A percentile compares a stretch with the other conserved stretches of the same genome.
phyloP scores from a whole-genome alignment of 495 filamentous ascomycete genomes.

The Copromyces sp. region DNA sequence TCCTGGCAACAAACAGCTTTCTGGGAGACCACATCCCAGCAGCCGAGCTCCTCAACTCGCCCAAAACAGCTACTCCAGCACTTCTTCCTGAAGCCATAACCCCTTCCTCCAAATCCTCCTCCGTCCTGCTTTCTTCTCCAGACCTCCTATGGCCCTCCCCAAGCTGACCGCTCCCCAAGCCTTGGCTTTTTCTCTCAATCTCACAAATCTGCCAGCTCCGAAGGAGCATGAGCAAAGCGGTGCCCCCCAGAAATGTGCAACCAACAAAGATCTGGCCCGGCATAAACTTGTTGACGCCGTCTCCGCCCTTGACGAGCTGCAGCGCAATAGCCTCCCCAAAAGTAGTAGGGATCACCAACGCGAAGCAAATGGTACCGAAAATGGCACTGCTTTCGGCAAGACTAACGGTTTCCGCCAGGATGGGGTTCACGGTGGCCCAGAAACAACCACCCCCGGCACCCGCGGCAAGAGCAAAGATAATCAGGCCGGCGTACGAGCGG shows the following conservation, averaged over 20 bases:
- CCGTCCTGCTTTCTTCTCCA: background rate
- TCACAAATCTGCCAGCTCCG: conserved; percentile 9
- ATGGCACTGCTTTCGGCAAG: conserved; percentile 25
- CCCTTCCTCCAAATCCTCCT: background rate
- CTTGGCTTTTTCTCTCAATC: conserved; percentile 2
- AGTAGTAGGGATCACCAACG: conserved; percentile 11
- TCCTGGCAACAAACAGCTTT: background rate
- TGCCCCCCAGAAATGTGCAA: conserved; percentile 6
- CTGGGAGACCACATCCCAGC: background rate
- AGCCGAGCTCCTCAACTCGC: background rate
- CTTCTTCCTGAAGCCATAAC: background rate
- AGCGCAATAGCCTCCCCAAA: conserved; percentile 11
- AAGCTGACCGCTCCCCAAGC: background rate
- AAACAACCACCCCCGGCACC: conserved; percentile 61
- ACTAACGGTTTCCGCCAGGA: conserved; percentile 68
- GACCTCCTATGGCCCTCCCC: background rate
- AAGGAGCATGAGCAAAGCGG: conserved; percentile 3
- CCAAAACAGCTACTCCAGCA: background rate
- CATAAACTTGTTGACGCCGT: conserved; percentile 6
- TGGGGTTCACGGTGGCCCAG: conserved; percentile 62
- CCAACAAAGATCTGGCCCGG: conserved; percentile 9
- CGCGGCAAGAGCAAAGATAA: conserved; percentile 53
- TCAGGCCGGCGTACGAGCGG: conserved; percentile 51
- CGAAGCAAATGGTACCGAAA: conserved; percentile 7
- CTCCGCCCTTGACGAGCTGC: conserved; percentile 7